Base-by-base conservation (phyloP, 1,139 yeast species). In the Geotrichum reessii region DNA sequence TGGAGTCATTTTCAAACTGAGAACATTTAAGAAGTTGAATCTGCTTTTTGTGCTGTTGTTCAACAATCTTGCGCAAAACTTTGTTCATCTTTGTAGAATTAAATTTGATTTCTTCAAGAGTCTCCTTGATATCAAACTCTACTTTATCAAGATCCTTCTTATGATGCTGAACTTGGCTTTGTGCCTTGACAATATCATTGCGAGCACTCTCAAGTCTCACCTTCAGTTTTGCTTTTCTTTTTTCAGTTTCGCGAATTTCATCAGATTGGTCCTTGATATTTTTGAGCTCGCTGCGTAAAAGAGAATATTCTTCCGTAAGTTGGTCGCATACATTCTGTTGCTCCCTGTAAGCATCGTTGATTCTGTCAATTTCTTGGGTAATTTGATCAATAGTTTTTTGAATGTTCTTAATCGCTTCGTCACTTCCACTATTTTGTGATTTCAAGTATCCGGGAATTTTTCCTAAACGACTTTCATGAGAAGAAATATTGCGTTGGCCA, bases 401-500 rank as follows among this genome's bases (percentile, higher is more conserved):
- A 12, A 40, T 25, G 12, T 14, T 12, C 24, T 24, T 19, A 7
- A 55, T 25, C 1, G 48, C 56, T n/a, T 52, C 54, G 19, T 52
- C 58, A 17, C 42, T 56, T 21, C 47, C 19, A 17, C 56, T 53
- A 8, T 37, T 22, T 17, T 47, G 44, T 9, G 52, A 28, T 22
- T 12, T 14, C 40, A 56, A 47, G 27, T 53, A 57, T 19, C 37
- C 50, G 6, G 56, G 56, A n/a, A 47, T 46, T 11, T 28, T 28
- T 11, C 42, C 47, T 2, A 58, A 22, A 21, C 31, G 42, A n/a
- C 25, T 44, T 21, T 48, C 55, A 1, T 53, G 47, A 46, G 52
- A 44, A 9, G 60, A 50, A 1, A 55, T 49, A 8, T 55, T 55
- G 24, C 55, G 46, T 2, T 54, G 33, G 17, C 65, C 64, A 52